Conservation (phyloP, 1,284 basidiomycete species). For the Malassezia cuniculi region DNA sequence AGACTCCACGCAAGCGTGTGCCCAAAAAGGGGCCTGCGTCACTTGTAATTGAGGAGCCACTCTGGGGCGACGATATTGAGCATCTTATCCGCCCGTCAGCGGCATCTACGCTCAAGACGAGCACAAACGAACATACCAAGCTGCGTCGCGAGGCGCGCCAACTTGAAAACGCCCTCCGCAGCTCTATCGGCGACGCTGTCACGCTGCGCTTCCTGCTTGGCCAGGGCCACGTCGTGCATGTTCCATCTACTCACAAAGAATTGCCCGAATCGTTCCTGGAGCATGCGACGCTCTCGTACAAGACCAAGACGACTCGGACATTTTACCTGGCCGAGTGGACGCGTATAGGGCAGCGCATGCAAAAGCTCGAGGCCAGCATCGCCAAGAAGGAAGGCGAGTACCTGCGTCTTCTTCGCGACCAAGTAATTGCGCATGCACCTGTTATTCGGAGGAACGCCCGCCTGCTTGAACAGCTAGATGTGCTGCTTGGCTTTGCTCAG, state of each 20-base stretch:
- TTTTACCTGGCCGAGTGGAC: conserved; percentile 31
- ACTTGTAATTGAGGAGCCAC: background rate
- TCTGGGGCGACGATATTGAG: conserved; percentile 38
- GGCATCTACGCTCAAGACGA: conserved; percentile 16
- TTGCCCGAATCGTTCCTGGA: too few species aligned
- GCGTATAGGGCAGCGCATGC: conserved; percentile 19
- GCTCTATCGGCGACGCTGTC: conserved; percentile 16
- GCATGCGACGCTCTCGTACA: conserved; percentile 24
- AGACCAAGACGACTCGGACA: conserved; percentile 26
- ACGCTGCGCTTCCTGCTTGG: conserved; percentile 28
- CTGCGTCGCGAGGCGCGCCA: conserved; percentile 18
- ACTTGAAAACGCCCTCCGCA: conserved; percentile 22
- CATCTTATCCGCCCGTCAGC: conserved; percentile 35
- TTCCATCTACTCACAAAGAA: conserved; percentile 17
- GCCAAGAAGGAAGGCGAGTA: conserved; percentile 19
- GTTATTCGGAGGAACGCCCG: conserved; percentile 58
- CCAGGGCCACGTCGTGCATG: conserved; percentile 40
- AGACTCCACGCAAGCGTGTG: conserved; percentile 4
- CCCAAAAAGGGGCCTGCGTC: background rate
- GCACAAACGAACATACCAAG: conserved; percentile 18
- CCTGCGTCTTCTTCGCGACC: conserved; percentile 27
- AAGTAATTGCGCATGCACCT: conserved; percentile 13
- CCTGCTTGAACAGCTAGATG: conserved; percentile 77
- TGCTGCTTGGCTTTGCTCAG: conserved; percentile 66
- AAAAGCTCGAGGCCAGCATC: conserved; percentile 19